These are phyloP conservation scores for Pseudogymnoascus sp. DNA, from an alignment of 2,329 filamentous ascomycete species.

Conservation along the genomic window DNA sequence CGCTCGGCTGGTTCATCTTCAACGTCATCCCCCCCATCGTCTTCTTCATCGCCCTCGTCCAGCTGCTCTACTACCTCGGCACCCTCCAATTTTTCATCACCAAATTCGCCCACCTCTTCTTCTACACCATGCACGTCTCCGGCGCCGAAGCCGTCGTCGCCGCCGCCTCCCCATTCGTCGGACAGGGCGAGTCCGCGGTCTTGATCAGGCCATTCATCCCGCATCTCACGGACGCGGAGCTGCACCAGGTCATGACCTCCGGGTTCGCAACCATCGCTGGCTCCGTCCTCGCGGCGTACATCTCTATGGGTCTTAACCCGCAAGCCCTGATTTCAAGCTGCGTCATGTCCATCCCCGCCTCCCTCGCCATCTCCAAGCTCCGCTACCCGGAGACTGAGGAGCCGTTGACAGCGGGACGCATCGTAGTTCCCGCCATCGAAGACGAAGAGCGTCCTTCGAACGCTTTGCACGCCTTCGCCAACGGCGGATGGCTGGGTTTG, in stretches of 20 bases:
- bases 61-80: constrained; percentile 73
- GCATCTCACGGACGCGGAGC: constrained; percentile 75
- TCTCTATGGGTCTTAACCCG: constrained; percentile 70
- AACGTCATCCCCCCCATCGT: constrained; percentile 83
- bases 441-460: constrained; percentile 72
- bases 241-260: constrained; percentile 88
- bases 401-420: constrained; percentile 70
- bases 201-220: constrained; percentile 79
- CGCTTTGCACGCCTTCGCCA: constrained; percentile 73
- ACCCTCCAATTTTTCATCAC: constrained; percentile 81
- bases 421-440: constrained; percentile 60
- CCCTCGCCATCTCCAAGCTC: constrained; percentile 79
- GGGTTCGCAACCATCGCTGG: constrained; percentile 91
- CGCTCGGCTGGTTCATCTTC: constrained; percentile 58
- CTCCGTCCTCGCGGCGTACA: constrained; percentile 78
- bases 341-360: constrained; percentile 92
- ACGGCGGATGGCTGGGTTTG: constrained; percentile 75
- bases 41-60: constrained; percentile 91
- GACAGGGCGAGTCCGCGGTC: constrained; percentile 90
- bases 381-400: constrained; percentile 84
- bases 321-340: constrained; percentile 84
- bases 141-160: constrained; percentile 91
- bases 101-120: constrained; percentile 86
- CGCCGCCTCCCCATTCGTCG: constrained; percentile 86
- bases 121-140: constrained; percentile 79